Base-by-base conservation (phyloP, 768 basidiomycete species). In the Paxillus rubicundulus region DNA sequence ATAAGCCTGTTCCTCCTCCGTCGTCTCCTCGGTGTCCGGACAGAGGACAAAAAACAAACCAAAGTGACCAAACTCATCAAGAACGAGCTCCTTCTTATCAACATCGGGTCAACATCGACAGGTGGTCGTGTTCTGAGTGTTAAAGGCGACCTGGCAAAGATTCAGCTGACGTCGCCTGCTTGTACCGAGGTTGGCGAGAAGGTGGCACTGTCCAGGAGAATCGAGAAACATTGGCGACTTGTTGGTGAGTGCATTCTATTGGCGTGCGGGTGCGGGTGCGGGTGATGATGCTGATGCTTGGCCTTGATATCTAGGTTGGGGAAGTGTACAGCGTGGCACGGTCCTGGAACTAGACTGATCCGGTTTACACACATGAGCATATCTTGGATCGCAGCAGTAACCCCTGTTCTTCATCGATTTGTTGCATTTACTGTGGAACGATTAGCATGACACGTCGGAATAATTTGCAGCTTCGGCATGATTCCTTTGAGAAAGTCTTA, bases 21-120 rank as follows among this genome's bases (percentile, higher is more conserved):
- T 54, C 85, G 97, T 54, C 75, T 98, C 49, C 82, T 98, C n/a
- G 96, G 97, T 68, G 97, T 99, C 56, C 94, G 95, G 72, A 93
- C 94, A 20, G 96, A 98, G 71, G 97, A 98, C 76, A 97, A 95
- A 77, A 99, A 98, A 70, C 92, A 95, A 69, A 97, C 97, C 18
- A 99, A 94, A 72, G 91, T 92, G 20, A 78, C 90, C 48, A 97
- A 97, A 70, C 81, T 97, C 41, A 80, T 84, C 53, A 96, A 96
- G 74, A 88, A 87, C 71, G 95, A 97, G 72, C 79, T 95, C 2
- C 73, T 98, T 3, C 82, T 98, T 55, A 95, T 99, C 78, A 98
- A 98, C 76, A 98, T 99, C 52, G 95, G 96, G 17, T 96, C 93
- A 18, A 98, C 94, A 2, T 97, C 95, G 4, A 96, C 94, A 2